Evolutionary conservation across 106 monocot genomes (phyloP), one percentile per base, ranked within the genome.

Genomic region (Amphibolis antarctica): DNA sequence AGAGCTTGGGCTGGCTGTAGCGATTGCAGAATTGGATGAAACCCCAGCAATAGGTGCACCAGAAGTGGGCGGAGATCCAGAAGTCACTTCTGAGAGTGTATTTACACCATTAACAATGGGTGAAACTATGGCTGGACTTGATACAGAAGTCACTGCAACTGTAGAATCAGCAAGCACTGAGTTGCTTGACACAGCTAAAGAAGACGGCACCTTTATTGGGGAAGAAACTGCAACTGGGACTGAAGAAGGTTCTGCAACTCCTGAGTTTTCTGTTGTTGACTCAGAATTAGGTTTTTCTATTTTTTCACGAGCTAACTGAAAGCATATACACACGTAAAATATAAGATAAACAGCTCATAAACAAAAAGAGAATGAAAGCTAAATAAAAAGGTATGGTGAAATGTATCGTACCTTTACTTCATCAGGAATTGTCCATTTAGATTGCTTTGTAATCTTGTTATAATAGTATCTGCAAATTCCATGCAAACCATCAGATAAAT

Each of bases 371-470:
- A 46, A 46, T 0, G 14, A 50, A 5, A 55, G 48, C 20, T 56
- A 63, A 15, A 17, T 19, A 70, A 51, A 19, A 53, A 52, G 13
- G 5, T 23, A 4, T 64, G 49, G 28, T 18, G 52, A 12, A 54
- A 47, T 20, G 44, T 20, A 47, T 23, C 19, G 21, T 51, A 98
- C 96, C 96, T 90, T 98, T 26, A 98, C 78, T 47, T 98, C 96
- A 63, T 90, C 96, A 58, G 96, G 96, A 69, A 98, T 90, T 63
- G 77, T 79, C 96, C 96, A 98, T 79, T 91, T 91, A 12, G 96
- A 98, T 71, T 82, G 78, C 55, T 87, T 98, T 46, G 84, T 91
- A 13, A 82, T 69, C 67, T 98, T 98, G 78, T 98, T 98, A 73
- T 82, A 98, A 67, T 85, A 98, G 63, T 98, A 98, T 73, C 96